A percentile compares a stretch with the other conserved stretches of the same genome.
Evolutionary conservation across 495 filamentous ascomycete species (phyloP).

Genomic region (Daldinia decipiens): DNA sequence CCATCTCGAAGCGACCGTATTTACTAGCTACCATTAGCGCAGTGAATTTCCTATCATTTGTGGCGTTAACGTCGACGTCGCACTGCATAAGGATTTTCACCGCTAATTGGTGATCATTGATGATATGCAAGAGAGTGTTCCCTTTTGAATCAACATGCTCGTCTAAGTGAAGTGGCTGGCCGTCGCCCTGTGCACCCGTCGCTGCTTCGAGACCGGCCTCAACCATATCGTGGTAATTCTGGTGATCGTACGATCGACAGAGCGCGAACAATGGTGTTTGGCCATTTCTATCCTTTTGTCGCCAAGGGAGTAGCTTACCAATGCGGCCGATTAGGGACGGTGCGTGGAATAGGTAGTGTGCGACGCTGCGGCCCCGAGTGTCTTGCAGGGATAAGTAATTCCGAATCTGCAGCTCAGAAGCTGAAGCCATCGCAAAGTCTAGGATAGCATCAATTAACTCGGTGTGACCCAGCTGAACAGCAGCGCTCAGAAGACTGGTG

Average conservation of each 20-base stretch:
- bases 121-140: slow-evolving; percentile 92
- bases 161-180: slow-evolving; percentile 84
- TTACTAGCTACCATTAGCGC: slow-evolving; percentile 99
- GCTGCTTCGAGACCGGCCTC: slow-evolving; percentile 79
- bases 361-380: slow-evolving; percentile 84
- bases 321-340: slow-evolving; percentile 80
- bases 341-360: slow-evolving; percentile 95
- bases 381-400: slow-evolving; percentile 81
- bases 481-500: slow-evolving; percentile 89
- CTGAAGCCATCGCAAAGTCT: slow-evolving; percentile 62
- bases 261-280: slow-evolving; percentile 96
- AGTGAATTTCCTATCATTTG: slow-evolving; percentile 95
- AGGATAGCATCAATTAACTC: slow-evolving; percentile 80
- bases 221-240: slow-evolving; percentile 86
- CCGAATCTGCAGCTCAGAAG: slow-evolving; percentile 57
- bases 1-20: slow-evolving; percentile 93
- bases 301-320: slow-evolving; percentile 84
- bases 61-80: slow-evolving; percentile 94
- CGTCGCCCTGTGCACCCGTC: slow-evolving; percentile 77
- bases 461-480: slow-evolving; percentile 86
- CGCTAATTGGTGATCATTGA: slow-evolving; percentile 84
- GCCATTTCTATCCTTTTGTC: slow-evolving; percentile 90
- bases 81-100: slow-evolving; percentile 78
- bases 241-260: slow-evolving; percentile 94
- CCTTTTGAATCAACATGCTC: slow-evolving; percentile 93